Percentiles rank a stretch among this genome's conserved stretches.
phyloP scores from a whole-genome alignment of 73 alveolate species.

The Blepharisma japonicum region DNA sequence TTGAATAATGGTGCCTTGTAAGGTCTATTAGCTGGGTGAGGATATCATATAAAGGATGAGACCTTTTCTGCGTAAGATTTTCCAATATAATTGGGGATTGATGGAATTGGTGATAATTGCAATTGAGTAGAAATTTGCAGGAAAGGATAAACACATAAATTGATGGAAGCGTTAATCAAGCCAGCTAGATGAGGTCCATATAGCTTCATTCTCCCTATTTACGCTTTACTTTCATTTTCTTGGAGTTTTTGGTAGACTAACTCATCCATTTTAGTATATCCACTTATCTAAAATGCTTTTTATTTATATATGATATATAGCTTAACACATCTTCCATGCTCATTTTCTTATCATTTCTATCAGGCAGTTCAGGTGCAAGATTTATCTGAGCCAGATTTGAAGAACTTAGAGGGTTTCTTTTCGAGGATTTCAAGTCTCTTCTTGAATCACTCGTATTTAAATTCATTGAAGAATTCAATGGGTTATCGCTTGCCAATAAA shows the following conservation, averaged over 20 bases:
- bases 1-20: background rate
- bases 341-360: too few relatives aligned
- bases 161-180: background rate
- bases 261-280: background rate
- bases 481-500: too few relatives aligned
- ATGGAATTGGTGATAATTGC: background rate
- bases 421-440: too few relatives aligned
- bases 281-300: too few relatives aligned
- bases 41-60: background rate
- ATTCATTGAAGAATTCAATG: too few relatives aligned
- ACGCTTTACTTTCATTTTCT: background rate
- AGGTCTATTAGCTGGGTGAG: constrained; percentile 10
- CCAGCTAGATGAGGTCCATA: constrained; percentile 26
- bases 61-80: background rate
- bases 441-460: too few relatives aligned
- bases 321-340: too few relatives aligned
- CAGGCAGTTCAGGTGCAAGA: too few relatives aligned
- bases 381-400: too few relatives aligned
- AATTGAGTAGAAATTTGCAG: constrained; percentile 12
- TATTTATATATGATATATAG: too few relatives aligned
- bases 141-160: background rate
- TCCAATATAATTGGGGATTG: background rate
- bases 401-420: too few relatives aligned
- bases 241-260: background rate
- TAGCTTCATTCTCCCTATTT: background rate